Evolutionary conservation across 1,139 yeast genomes (phyloP).

Genomic region (Eremothecium cymbalariae): DNA sequence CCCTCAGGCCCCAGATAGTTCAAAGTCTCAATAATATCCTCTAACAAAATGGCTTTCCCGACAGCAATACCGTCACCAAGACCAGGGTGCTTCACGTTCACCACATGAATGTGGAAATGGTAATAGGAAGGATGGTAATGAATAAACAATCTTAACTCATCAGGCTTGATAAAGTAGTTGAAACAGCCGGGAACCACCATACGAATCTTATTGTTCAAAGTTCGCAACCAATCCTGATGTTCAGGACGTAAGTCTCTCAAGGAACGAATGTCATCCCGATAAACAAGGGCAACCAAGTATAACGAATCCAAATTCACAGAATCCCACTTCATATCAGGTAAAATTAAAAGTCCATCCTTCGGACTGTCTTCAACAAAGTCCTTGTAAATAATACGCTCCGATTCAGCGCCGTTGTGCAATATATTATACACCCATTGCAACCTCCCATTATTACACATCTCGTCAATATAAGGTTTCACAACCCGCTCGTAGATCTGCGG

Average conservation of each 20-base stretch:
- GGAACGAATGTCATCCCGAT: slow-evolving; percentile 61
- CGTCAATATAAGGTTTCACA: slow-evolving; percentile 68
- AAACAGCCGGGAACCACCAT: slow-evolving; percentile 42
- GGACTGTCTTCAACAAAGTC: slow-evolving; percentile 35
- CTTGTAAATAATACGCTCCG: slow-evolving; percentile 52
- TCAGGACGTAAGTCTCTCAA: slow-evolving; percentile 60
- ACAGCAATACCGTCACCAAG: slow-evolving; percentile 61
- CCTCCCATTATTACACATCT: slow-evolving; percentile 63
- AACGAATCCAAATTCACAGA: slow-evolving; percentile 57
- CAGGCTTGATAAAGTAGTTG: slow-evolving; percentile 31
- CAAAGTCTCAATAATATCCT: slow-evolving; percentile 72
- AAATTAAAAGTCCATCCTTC: slow-evolving; percentile 47
- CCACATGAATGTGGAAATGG: slow-evolving; percentile 91
- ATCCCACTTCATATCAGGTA: slow-evolving; percentile 94
- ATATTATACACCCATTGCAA: slow-evolving; percentile 90
- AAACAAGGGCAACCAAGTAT: slow-evolving; percentile 72
- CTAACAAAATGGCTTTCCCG: slow-evolving; percentile 78
- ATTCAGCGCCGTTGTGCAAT: slow-evolving; percentile 71
- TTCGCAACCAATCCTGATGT: slow-evolving; percentile 52
- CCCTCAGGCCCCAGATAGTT: slow-evolving; percentile 45
- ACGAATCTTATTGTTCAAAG: slow-evolving; percentile 40
- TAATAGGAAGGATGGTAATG: slow-evolving; percentile 96
- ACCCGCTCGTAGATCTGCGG: slow-evolving; percentile 57
- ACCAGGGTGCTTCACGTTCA: slow-evolving; percentile 64
- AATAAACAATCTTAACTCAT: slow-evolving; percentile 59